Evolutionary conservation across 164 flowering plant species (phyloP).

Genomic region (Cinnamomum micranthum): DNA sequence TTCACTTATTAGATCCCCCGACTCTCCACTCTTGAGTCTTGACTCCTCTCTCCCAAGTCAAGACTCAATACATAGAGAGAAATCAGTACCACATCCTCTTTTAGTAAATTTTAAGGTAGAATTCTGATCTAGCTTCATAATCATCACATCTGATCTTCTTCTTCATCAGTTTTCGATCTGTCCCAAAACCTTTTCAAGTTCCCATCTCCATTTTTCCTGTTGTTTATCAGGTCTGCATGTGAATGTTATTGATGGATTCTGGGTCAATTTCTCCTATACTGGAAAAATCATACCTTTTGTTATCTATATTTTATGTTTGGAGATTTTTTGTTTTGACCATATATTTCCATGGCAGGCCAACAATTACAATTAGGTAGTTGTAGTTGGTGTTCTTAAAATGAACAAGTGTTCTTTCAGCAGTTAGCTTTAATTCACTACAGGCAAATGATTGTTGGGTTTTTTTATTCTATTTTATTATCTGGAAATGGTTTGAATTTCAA

Average conservation of each 20-base stretch:
- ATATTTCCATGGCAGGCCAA: not conserved
- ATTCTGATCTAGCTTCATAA: not conserved
- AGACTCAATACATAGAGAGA: not conserved
- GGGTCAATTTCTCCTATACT: not conserved
- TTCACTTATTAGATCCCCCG: too few relatives aligned
- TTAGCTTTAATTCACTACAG: too few relatives aligned
- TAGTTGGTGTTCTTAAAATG: not conserved
- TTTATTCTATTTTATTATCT: too few relatives aligned
- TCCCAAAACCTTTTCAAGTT: too few relatives aligned
- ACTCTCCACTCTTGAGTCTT: too few relatives aligned
- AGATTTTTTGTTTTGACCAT: not conserved
- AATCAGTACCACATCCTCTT: not conserved
- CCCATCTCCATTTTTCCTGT: too few relatives aligned
- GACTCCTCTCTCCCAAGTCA: too few relatives aligned
- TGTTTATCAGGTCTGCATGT: not conserved
- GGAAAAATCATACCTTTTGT: not conserved
- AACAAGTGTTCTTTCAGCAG: not conserved
- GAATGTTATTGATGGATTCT: not conserved
- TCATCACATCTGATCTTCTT: not conserved
- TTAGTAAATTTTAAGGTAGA: not conserved
- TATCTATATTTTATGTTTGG: not conserved
- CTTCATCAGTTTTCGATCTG: not conserved
- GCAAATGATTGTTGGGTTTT: not conserved
- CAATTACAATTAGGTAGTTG: not conserved
- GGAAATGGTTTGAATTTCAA: not conserved